Evolutionary conservation across 257 asterid genomes (phyloP).

Genomic region (Solanum dulcamara): DNA sequence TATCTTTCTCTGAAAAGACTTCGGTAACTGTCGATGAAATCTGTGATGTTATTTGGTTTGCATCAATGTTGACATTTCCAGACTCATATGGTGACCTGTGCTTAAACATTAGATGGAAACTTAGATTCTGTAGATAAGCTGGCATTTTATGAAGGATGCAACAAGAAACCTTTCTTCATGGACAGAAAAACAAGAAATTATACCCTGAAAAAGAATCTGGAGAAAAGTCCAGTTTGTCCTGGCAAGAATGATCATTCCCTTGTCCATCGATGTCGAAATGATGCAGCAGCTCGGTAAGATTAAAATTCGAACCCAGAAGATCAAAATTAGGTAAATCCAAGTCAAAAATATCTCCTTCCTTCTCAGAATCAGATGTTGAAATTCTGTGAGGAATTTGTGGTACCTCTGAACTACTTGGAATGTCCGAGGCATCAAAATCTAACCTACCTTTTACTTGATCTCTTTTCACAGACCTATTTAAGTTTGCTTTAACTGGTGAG

Average conservation of each 20-base stretch:
- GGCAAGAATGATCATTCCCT: constrained; percentile 17
- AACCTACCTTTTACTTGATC: constrained; percentile 82
- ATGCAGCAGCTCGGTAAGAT: constrained; percentile 22
- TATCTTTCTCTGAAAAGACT: constrained; percentile 30
- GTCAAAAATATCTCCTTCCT: constrained; percentile 53
- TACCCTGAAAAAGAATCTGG: constrained; percentile 32
- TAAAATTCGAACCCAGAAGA: constrained; percentile 34
- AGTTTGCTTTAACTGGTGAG: constrained; percentile 53
- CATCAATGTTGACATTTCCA: constrained; percentile 19
- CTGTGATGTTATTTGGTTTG: constrained; percentile 31
- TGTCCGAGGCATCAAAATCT: constrained; percentile 59
- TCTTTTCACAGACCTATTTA: constrained; percentile 24
- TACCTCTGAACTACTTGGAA: constrained; percentile 31
- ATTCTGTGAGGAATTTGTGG: constrained; percentile 26
- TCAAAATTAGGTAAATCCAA: constrained; percentile 63
- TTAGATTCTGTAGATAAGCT: not conserved
- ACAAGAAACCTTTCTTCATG: not conserved
- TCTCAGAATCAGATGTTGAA: constrained; percentile 52
- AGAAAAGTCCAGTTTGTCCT: constrained; percentile 12
- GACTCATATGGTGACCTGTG: constrained; percentile 44
- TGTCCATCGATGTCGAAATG: constrained; percentile 26
- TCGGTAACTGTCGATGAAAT: constrained; percentile 40
- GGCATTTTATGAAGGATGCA: not conserved
- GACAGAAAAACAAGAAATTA: not conserved
- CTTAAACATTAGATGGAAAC: not conserved